These are phyloP conservation scores for Przewalskia tangutica DNA, from an alignment of 257 asterid species.

Conservation along the genomic window DNA sequence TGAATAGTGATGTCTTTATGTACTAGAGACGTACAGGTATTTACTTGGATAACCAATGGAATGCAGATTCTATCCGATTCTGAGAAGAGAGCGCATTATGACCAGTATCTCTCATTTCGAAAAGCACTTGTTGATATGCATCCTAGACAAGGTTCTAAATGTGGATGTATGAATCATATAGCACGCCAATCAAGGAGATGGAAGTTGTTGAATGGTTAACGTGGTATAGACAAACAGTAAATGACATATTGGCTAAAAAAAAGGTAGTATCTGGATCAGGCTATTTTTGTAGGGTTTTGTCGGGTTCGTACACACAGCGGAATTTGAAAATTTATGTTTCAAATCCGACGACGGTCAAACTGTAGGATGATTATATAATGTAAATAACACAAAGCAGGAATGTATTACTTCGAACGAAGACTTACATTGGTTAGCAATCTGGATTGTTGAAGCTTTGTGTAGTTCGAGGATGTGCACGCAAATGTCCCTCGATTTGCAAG, in stretches of 20 bases:
- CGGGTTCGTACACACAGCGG: too few relatives aligned
- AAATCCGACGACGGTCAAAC: too few relatives aligned
- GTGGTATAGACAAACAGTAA: constrained; percentile 76
- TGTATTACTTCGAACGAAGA: too few relatives aligned
- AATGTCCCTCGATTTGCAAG: too few relatives aligned
- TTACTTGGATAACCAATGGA: constrained; percentile 12
- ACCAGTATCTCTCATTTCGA: constrained; percentile 48
- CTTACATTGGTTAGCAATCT: too few relatives aligned
- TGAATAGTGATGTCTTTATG: not conserved
- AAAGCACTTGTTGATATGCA: constrained; percentile 24
- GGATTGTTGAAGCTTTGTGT: too few relatives aligned
- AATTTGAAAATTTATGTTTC: too few relatives aligned
- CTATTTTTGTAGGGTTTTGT: too few relatives aligned
- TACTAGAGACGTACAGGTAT: not conserved
- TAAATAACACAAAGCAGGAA: too few relatives aligned
- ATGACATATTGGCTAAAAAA: constrained; percentile 66
- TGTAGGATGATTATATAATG: too few relatives aligned
- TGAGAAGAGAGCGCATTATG: constrained; percentile 75
- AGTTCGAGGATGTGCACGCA: too few relatives aligned
- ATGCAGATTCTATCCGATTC: constrained; percentile 82
- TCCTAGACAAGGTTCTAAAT: constrained; percentile 31
- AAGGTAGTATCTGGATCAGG: constrained; percentile 81
- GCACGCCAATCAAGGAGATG: constrained; percentile 38
- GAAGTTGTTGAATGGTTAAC: constrained; percentile 94
- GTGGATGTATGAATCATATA: constrained; percentile 37